Evolutionary conservation across 2,329 filamentous ascomycete species (phyloP).

Genomic region (Verticillium nonalfalfae): DNA sequence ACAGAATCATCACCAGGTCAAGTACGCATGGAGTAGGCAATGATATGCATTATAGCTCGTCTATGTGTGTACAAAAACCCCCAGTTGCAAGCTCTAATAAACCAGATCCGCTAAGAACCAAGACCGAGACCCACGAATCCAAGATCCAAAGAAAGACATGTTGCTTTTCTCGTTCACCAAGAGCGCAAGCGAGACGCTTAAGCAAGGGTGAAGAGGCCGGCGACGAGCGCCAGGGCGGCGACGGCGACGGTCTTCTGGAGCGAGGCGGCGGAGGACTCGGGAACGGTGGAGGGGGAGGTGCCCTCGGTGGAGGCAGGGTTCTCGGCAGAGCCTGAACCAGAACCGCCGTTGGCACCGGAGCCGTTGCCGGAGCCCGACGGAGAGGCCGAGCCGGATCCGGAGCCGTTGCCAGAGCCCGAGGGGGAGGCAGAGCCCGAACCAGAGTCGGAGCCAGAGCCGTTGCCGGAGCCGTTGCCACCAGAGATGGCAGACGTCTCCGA

Average conservation of each 20-base stretch:
- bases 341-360: slow-evolving; percentile 1
- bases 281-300: slow-evolving; percentile 4
- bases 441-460: slow-evolving; percentile 9
- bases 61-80: background rate
- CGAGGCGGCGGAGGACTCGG: slow-evolving; percentile 3
- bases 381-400: slow-evolving; percentile 6
- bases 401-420: slow-evolving; percentile 11
- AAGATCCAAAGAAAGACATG: background rate
- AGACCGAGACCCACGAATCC: background rate
- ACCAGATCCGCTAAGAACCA: background rate
- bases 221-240: slow-evolving; percentile 10
- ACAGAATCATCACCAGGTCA: no score
- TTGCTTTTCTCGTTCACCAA: background rate
- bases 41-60: background rate
- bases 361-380: slow-evolving; percentile 9
- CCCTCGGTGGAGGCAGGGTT: background rate
- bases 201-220: slow-evolving; percentile 12
- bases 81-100: background rate
- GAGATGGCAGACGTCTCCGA: background rate
- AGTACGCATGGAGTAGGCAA: background rate
- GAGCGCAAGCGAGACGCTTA: slow-evolving; percentile 1
- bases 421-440: slow-evolving; percentile 8
- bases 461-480: slow-evolving; percentile 7
- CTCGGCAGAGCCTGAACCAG: background rate
- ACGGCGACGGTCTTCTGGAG: slow-evolving; percentile 3